Conservation (phyloP, 2,329 filamentous ascomycete genomes). For the Monilinia polystroma region DNA sequence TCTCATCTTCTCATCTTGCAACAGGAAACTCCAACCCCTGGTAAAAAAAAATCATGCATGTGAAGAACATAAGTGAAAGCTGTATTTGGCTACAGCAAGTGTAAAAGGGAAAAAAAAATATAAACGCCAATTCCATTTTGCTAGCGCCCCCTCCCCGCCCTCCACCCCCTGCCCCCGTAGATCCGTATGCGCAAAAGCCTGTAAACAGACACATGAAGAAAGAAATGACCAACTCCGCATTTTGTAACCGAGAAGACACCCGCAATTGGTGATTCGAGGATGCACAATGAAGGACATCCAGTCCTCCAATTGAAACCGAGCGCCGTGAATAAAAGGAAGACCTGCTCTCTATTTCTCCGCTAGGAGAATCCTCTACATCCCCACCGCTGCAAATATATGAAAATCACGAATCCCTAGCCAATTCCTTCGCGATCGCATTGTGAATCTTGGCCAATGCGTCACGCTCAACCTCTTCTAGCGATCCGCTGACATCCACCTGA, state of each 20-base stretch:
- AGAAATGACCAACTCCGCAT: conserved; percentile 14
- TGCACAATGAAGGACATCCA: conserved; percentile 12
- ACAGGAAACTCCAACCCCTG: background rate
- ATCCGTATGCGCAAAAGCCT: conserved; percentile 11
- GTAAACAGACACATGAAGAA: background rate
- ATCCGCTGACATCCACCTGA: conserved; percentile 64
- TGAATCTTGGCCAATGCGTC: conserved; percentile 58
- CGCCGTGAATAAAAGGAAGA: conserved; percentile 17
- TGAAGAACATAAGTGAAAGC: background rate
- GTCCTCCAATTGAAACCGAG: conserved; percentile 19
- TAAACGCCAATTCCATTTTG: conserved; percentile 7
- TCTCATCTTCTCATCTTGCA: too few relatives aligned
- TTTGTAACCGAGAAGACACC: conserved; percentile 8
- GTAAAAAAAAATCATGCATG: conserved; percentile 16
- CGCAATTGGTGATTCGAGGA: conserved; percentile 1
- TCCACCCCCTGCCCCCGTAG: background rate
- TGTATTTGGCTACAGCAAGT: background rate
- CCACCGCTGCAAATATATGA: background rate
- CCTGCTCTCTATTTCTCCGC: background rate
- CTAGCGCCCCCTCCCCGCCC: background rate
- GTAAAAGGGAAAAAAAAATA: background rate
- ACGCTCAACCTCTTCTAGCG: conserved; percentile 58
- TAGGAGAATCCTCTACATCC: conserved; percentile 2
- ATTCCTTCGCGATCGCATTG: conserved; percentile 28
- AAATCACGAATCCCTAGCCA: conserved; percentile 25